Conservation (phyloP, 1,284 basidiomycete genomes). For the Clitocybe nebularis region DNA sequence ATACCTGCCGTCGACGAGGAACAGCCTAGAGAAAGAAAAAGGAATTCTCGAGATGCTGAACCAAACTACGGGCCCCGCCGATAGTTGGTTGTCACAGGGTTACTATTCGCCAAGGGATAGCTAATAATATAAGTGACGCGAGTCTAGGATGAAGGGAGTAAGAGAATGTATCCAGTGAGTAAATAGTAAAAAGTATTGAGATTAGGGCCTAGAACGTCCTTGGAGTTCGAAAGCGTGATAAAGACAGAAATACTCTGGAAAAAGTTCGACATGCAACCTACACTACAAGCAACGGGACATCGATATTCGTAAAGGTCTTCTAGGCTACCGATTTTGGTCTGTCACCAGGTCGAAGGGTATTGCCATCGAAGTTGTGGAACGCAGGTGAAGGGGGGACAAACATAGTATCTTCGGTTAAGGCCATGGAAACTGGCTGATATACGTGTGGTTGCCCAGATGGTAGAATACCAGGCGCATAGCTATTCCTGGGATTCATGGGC, state of each 20-base stretch:
- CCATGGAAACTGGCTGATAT: conserved; percentile 74
- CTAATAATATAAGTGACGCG: conserved; percentile 7
- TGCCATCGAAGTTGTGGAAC: conserved; percentile 45
- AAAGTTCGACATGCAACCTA: background rate
- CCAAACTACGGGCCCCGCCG: conserved; percentile 1
- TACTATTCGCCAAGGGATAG: conserved; percentile 8
- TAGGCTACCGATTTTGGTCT: conserved; percentile 37
- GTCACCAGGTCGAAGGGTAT: conserved; percentile 27
- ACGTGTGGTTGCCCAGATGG: conserved; percentile 31
- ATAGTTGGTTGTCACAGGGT: conserved; percentile 6
- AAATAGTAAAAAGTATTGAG: conserved; percentile 3
- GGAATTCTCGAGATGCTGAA: conserved; percentile 11
- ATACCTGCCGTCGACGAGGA: conserved; percentile 12
- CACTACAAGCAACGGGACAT: conserved; percentile 1
- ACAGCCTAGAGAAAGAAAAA: conserved; percentile 10
- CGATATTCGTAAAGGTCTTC: conserved; percentile 9
- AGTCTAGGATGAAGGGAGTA: conserved; percentile 11
- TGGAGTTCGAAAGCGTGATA: conserved; percentile 8
- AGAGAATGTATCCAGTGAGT: conserved; percentile 6
- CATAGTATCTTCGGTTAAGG: conserved; percentile 62
- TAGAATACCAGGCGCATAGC: conserved; percentile 32
- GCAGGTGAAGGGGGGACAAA: conserved; percentile 63
- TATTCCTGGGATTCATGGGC: conserved; percentile 38
- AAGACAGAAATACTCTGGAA: conserved; percentile 1
- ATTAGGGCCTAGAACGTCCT: conserved; percentile 3